phyloP scores from a whole-genome alignment of 352 stramenopile species.

The Globisporangium canariense region DNA sequence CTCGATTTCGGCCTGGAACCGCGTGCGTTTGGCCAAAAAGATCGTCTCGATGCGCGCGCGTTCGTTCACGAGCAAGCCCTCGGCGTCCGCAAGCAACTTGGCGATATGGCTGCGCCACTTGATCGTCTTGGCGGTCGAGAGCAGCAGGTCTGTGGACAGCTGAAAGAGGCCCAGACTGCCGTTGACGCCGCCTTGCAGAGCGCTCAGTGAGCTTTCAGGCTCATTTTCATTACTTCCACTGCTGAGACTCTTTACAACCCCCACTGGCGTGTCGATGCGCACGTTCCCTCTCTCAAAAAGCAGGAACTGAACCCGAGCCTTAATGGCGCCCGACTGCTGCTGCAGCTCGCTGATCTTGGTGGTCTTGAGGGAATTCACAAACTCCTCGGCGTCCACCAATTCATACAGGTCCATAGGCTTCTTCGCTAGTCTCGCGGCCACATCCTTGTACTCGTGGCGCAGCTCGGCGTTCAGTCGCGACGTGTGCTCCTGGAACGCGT shows the following conservation, averaged over 20 bases:
- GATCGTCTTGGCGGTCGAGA: slow-evolving; percentile 62
- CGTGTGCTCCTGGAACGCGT: slow-evolving; percentile 51
- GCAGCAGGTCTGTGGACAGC: slow-evolving; percentile 38
- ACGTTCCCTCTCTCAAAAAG: slow-evolving; percentile 54
- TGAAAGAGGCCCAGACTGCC: slow-evolving; percentile 4
- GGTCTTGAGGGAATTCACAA: slow-evolving; percentile 44
- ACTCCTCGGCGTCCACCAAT: slow-evolving; percentile 61
- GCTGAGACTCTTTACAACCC: background rate
- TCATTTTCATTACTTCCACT: background rate
- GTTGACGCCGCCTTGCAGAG: background rate
- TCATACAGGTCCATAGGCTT: slow-evolving; percentile 72
- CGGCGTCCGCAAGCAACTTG: slow-evolving; percentile 48
- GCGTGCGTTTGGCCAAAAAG: slow-evolving; percentile 65
- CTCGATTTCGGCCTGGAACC: slow-evolving; percentile 70
- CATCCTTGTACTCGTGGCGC: slow-evolving; percentile 71
- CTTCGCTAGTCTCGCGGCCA: slow-evolving; percentile 52
- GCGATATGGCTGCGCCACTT: slow-evolving; percentile 63
- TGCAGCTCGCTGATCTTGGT: slow-evolving; percentile 46
- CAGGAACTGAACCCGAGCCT: slow-evolving; percentile 60
- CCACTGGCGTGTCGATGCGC: slow-evolving; percentile 20
- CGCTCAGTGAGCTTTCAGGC: background rate
- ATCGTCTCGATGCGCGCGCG: slow-evolving; percentile 63
- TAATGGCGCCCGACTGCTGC: slow-evolving; percentile 38
- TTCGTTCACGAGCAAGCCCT: slow-evolving; percentile 51
- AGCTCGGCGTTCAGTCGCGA: slow-evolving; percentile 47